Conservation (phyloP, 371 early-diverging fungal species). For the Mycotypha africana region DNA sequence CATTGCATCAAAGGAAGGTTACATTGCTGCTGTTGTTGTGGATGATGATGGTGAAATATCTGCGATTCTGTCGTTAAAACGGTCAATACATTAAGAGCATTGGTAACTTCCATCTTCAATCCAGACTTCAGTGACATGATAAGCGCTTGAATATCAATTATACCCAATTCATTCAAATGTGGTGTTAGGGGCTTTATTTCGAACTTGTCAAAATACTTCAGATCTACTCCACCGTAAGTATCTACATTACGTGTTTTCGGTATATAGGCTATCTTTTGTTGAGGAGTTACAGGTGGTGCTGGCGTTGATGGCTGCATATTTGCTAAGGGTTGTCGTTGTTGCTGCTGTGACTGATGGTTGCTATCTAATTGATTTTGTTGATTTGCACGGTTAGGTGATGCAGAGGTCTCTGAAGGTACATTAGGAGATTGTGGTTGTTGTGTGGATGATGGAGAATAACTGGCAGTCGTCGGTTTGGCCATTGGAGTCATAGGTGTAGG, state of each 20-base stretch:
- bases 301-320: slow-evolving; percentile 10
- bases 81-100: slow-evolving; percentile 67
- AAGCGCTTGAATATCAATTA: slow-evolving; percentile 69
- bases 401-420: no score
- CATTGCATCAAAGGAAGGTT: slow-evolving; percentile 35
- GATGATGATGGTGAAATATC: slow-evolving; percentile 9
- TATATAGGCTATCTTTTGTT: slow-evolving; percentile 28
- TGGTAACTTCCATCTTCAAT: slow-evolving; percentile 65
- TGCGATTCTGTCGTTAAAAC: slow-evolving; percentile 41
- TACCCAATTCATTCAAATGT: slow-evolving; percentile 54
- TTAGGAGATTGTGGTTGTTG: not conserved
- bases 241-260: slow-evolving; percentile 55
- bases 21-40: no score
- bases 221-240: slow-evolving; percentile 70
- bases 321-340: not conserved
- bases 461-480: slow-evolving; percentile 18
- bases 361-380: not conserved
- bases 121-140: slow-evolving; percentile 74
- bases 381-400: not conserved
- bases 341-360: not conserved
- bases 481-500: slow-evolving; percentile 1
- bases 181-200: slow-evolving; percentile 55
- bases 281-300: slow-evolving; percentile 1
- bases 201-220: slow-evolving; percentile 59
- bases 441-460: slow-evolving; percentile 6